Evolutionary conservation across 1,139 yeast species (phyloP).

Genomic region (Hansenula lynferdii): DNA sequence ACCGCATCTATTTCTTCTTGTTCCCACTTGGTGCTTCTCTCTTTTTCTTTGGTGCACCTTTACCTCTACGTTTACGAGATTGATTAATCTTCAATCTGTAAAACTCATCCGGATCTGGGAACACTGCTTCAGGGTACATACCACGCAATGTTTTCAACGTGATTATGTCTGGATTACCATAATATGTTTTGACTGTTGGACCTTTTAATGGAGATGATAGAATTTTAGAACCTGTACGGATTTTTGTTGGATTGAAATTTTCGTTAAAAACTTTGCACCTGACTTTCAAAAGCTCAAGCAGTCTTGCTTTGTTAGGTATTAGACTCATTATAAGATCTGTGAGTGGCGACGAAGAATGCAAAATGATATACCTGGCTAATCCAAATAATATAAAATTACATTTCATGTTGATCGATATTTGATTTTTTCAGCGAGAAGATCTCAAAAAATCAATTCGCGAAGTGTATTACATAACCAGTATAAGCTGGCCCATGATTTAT

Average conservation of each 20-base stretch:
- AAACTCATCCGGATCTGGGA: conserved; percentile 71
- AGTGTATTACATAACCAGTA: too few species aligned
- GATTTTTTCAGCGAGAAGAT: too few species aligned
- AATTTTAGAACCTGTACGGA: conserved; percentile 75
- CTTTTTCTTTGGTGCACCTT: conserved; percentile 88
- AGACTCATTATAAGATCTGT: too few species aligned
- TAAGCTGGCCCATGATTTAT: too few species aligned
- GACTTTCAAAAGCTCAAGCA: conserved; percentile 50
- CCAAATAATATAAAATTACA: too few species aligned
- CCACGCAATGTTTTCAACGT: conserved; percentile 56
- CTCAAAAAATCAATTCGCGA: too few species aligned
- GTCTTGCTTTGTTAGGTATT: conserved; percentile 35
- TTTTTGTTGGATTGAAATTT: conserved; percentile 61
- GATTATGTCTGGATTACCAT: conserved; percentile 65
- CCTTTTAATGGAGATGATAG: conserved; percentile 74
- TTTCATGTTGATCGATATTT: too few species aligned
- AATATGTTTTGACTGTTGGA: conserved; percentile 64
- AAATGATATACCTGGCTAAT: too few species aligned
- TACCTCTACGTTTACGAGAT: conserved; percentile 79
- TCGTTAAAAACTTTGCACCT: conserved; percentile 59
- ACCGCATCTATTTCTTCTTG: conserved; percentile 36
- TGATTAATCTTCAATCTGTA: conserved; percentile 62
- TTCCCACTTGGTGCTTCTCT: conserved; percentile 29
- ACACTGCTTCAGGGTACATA: conserved; percentile 51
- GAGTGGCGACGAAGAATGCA: too few species aligned